Evolutionary conservation across 495 filamentous ascomycete species (phyloP), one percentile per base, ranked within the genome.

Genomic region (Umbilicaria muhlenbergii): DNA sequence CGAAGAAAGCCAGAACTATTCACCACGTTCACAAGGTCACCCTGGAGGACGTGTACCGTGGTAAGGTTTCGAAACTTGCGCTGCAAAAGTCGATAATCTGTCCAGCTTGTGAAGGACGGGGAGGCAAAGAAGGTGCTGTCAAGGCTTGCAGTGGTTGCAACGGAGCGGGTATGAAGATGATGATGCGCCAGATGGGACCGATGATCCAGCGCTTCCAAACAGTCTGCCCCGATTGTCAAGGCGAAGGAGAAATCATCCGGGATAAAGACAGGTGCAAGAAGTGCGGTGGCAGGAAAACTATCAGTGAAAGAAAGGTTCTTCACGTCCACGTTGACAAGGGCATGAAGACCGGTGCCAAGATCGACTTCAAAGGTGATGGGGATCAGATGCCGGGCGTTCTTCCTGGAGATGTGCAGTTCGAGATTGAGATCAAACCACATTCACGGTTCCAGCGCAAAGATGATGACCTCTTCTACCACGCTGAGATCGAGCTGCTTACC

Each of bases 171-270:
- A 92, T 94, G 84, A 96, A 96, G 79, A 94, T 83, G 16, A 96
- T 99, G 89, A 95, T 96, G 91, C 83, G 91, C 54, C 92, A 96
- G 71, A 96, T 96, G 88, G 91, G 92, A 41, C 91, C 91, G 41
- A 99, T 99, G 91, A 96, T 96, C 57, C 92, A 96, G 67, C 83
- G 91, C 40, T 96, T 96, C 76, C 92, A 96, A 74, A 96, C 92
- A 15, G 86, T 95, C 48, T 99, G 91, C 76, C 84, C 87, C 28
- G 91, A 99, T 63, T 99, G 91, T 59, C 85, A 87, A 46, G 91
- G 91, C 47, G 92, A 96, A 61, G 87, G 92, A 39, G 92, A 99
- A 67, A 86, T 81, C 44, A 85, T 99, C 58, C 82, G 82, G 50
- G 91, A 96, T 40, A 87, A 88, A 70, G 92, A 96, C 62, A 77